A percentile compares a stretch with the other conserved stretches of the same genome.
Evolutionary conservation across 2,329 filamentous ascomycete genomes (phyloP).

Genomic region (Penicillium freii): DNA sequence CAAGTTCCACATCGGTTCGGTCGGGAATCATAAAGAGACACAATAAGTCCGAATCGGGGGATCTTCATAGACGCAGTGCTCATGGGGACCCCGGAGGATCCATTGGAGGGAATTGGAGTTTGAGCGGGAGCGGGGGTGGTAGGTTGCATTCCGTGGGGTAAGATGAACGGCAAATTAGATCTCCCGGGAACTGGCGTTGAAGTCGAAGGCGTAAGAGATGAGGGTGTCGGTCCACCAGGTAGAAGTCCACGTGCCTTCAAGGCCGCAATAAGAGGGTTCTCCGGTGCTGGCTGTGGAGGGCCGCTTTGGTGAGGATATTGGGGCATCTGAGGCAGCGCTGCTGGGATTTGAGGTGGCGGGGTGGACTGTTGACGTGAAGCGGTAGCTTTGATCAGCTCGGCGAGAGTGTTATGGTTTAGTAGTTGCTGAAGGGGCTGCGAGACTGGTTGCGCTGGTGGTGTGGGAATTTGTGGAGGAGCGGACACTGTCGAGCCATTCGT

Average conservation of each 20-base stretch:
- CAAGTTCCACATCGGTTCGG: conserved; percentile 90
- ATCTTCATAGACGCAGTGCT: conserved; percentile 70
- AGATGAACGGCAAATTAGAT: conserved; percentile 41
- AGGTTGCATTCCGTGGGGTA: conserved; percentile 39
- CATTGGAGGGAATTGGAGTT: conserved; percentile 28
- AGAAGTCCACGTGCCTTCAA: conserved; percentile 68
- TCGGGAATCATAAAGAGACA: conserved; percentile 73
- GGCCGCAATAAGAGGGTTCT: conserved; percentile 64
- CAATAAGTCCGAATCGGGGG: conserved; percentile 71
- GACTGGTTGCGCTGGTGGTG: conserved; percentile 38
- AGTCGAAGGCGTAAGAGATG: conserved; percentile 37
- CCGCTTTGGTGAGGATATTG: conserved; percentile 57
- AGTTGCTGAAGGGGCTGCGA: conserved; percentile 39
- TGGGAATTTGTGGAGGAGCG: conserved; percentile 38
- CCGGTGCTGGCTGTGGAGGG: conserved; percentile 53
- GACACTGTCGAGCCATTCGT: conserved; percentile 32
- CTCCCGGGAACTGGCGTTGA: conserved; percentile 38
- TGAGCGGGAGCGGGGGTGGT: conserved; percentile 38
- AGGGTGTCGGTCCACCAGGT: conserved; percentile 46
- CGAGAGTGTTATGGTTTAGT: conserved; percentile 45
- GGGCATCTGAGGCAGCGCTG: conserved; percentile 52
- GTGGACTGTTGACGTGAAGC: conserved; percentile 41
- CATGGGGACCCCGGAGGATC: conserved; percentile 50
- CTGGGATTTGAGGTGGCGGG: conserved; percentile 49
- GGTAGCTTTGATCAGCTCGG: conserved; percentile 46